These are phyloP conservation scores for Uronychia binucleata DNA, from an alignment of 73 alveolate species.

Conservation along the genomic window DNA sequence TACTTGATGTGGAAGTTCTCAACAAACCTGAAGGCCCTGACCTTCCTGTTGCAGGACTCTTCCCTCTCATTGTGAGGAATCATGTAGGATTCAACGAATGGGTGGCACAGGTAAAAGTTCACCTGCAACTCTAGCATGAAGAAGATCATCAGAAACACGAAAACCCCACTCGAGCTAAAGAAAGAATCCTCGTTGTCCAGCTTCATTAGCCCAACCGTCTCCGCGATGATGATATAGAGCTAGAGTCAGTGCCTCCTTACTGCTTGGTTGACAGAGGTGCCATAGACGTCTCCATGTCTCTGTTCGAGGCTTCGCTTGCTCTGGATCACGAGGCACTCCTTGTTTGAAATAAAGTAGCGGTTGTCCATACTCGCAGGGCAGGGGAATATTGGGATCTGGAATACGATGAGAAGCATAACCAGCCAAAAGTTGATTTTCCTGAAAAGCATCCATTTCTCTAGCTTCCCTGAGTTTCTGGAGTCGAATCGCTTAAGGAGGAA, in stretches of 20 bases:
- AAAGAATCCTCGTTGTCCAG: neutral
- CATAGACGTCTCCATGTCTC: neutral
- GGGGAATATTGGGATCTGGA: neutral
- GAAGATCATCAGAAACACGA: neutral
- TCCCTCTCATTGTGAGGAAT: neutral
- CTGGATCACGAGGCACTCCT: neutral
- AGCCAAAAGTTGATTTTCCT: neutral
- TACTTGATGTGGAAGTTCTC: neutral
- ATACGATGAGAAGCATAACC: neutral
- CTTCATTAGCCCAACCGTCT: neutral
- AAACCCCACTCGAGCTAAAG: neutral
- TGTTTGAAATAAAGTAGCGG: neutral
- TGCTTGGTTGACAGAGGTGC: neutral
- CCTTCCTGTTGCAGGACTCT: neutral
- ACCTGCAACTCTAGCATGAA: neutral
- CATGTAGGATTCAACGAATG: neutral
- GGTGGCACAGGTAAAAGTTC: neutral
- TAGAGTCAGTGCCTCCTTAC: neutral
- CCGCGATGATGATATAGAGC: neutral
- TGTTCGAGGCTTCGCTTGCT: neutral
- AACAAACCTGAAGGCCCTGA: neutral
- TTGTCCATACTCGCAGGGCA: neutral
- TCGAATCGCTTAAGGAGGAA: neutral
- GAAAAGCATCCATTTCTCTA: neutral
- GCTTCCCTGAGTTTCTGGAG: neutral